These are phyloP conservation scores for Cymbopogon flexuosus DNA, from an alignment of 202 grass and related monocot genomes.

Conservation along the genomic window DNA sequence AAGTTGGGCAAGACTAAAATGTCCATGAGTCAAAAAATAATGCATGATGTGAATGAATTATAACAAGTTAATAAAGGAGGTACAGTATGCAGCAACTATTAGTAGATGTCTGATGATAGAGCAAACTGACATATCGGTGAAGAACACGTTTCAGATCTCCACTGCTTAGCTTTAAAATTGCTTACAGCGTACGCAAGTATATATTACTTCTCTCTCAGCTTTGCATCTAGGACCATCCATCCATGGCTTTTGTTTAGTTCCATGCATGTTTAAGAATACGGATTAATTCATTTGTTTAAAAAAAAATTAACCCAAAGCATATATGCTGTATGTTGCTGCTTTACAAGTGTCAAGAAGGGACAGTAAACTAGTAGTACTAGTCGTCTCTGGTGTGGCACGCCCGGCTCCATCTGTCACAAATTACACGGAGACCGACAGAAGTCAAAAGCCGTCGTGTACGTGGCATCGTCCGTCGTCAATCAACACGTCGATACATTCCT, in stretches of 20 bases:
- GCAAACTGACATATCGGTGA: background rate
- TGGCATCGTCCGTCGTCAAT: background rate
- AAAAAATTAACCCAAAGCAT: background rate
- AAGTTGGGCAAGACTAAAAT: background rate
- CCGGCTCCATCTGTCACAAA: background rate
- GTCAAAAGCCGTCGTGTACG: no score
- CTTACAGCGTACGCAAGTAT: slow-evolving; percentile 6
- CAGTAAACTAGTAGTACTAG: background rate
- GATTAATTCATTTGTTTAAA: background rate
- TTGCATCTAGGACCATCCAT: slow-evolving; percentile 8
- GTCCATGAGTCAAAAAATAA: background rate
- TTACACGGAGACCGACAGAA: background rate
- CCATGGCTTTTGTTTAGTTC: background rate
- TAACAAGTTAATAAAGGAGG: background rate
- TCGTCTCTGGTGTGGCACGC: background rate
- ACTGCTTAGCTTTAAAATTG: background rate
- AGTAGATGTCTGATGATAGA: background rate
- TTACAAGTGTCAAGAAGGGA: background rate
- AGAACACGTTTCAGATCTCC: background rate
- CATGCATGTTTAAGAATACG: background rate
- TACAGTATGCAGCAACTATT: no score
- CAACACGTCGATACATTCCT: background rate
- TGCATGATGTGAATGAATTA: background rate
- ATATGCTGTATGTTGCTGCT: background rate
- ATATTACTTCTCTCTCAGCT: background rate